Evolutionary conservation across 176 grass and related monocot genomes (phyloP).

Genomic region (Typha latifolia): DNA sequence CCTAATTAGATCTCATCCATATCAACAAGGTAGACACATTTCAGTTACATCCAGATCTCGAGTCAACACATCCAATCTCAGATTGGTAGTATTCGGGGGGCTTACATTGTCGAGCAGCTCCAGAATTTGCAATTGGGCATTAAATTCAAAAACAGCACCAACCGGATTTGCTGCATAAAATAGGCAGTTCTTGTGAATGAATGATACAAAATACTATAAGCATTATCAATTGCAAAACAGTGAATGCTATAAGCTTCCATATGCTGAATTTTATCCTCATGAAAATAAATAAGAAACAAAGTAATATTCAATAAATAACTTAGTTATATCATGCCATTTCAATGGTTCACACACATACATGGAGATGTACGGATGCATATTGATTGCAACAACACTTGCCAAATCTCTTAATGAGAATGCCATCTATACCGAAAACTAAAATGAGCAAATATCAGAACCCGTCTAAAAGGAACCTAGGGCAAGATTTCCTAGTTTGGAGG

Average conservation of each 20-base stretch:
- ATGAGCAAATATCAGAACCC: not conserved
- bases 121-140: conserved; percentile 88
- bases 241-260: too few relatives aligned
- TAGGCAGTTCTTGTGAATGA: not conserved
- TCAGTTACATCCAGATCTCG: too few relatives aligned
- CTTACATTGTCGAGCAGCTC: conserved; percentile 98
- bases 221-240: too few relatives aligned
- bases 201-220: too few relatives aligned
- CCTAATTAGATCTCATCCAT: too few relatives aligned
- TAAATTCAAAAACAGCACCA: conserved; percentile 59
- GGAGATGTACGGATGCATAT: not conserved
- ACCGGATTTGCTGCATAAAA: conserved; percentile 63
- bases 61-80: too few relatives aligned
- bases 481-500: too few relatives aligned
- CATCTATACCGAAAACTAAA: not conserved
- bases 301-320: not conserved
- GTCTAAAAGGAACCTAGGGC: not conserved
- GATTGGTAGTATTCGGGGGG: not conserved
- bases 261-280: too few relatives aligned
- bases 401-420: not conserved
- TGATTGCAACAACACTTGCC: too few relatives aligned
- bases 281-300: not conserved
- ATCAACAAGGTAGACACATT: too few relatives aligned
- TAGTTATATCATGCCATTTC: too few relatives aligned
- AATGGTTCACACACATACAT: not conserved